Conservation (phyloP, 306 rosid genomes). For the Fragaria iinumae region DNA sequence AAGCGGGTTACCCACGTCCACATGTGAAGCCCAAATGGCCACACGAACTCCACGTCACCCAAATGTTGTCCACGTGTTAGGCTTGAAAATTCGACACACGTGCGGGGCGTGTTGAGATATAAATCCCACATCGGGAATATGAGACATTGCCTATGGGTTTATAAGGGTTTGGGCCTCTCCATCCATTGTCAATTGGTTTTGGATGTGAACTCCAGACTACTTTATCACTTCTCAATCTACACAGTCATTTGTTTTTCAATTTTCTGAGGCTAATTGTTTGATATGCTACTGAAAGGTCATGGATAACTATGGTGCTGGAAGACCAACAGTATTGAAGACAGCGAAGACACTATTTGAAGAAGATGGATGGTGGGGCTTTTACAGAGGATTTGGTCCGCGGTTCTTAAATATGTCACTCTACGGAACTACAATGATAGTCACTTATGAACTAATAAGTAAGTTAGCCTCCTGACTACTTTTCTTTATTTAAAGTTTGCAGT, state of each 20-base stretch:
- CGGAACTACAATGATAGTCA: constrained; percentile 86
- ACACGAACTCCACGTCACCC: no score
- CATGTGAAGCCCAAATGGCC: no score
- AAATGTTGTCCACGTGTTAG: no score
- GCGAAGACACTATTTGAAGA: constrained; percentile 59
- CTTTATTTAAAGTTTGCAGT: constrained; percentile 7
- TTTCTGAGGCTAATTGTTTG: not conserved
- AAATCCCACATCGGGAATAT: no score
- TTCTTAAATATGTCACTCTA: constrained; percentile 84
- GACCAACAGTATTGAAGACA: constrained; percentile 81
- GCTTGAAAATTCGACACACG: no score
- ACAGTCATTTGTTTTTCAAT: not conserved
- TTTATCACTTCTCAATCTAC: constrained; percentile 3
- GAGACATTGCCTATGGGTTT: no score
- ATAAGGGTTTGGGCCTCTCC: no score
- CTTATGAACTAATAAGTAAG: constrained; percentile 88
- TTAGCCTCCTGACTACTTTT: constrained; percentile 6
- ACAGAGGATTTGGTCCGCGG: constrained; percentile 85
- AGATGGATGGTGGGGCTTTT: constrained; percentile 94
- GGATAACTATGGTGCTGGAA: constrained; percentile 68
- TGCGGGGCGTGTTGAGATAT: no score
- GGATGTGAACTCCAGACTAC: no score
- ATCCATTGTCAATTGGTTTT: no score
- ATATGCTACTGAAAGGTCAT: constrained; percentile 51
- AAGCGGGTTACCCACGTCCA: no score